These are phyloP conservation scores for Mycena vitilis DNA, from an alignment of 768 basidiomycete species.

Conservation along the genomic window DNA sequence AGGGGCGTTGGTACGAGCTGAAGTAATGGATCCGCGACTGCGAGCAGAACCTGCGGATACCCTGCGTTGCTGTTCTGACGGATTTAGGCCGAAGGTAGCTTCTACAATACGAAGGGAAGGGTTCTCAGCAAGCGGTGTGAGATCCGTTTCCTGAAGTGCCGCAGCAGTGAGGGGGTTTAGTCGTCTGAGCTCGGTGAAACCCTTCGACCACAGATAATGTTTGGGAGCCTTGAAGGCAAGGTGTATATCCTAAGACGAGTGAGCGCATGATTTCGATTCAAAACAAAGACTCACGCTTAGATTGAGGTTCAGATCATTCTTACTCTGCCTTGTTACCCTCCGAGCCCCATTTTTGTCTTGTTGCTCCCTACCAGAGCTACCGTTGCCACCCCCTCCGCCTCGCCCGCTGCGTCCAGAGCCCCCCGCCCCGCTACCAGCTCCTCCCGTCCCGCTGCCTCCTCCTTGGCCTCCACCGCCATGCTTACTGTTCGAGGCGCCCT, in stretches of 20 bases:
- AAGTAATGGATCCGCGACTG: slow-evolving; percentile 15
- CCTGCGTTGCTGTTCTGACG: slow-evolving; percentile 18
- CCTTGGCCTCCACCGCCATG: no score
- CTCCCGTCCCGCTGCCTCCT: no score
- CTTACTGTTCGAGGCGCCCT: no score
- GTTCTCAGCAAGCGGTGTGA: no score
- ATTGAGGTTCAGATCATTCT: not conserved
- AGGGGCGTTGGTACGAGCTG: not conserved
- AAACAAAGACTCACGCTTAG: slow-evolving; percentile 1
- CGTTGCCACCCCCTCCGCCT: no score
- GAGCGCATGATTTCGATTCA: no score
- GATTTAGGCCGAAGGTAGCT: not conserved
- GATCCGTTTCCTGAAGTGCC: not conserved
- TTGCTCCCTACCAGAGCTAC: no score
- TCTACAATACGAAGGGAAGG: not conserved
- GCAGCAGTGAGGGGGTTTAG: not conserved
- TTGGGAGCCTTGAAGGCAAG: slow-evolving; percentile 18
- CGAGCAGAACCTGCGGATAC: slow-evolving; percentile 12
- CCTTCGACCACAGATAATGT: slow-evolving; percentile 21
- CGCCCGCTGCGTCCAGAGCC: no score
- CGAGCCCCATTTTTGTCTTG: no score
- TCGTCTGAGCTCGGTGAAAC: slow-evolving; percentile 21
- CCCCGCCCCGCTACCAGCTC: no score
- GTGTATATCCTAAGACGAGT: no score
- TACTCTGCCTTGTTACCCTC: not conserved